Conservation (phyloP, 2,329 filamentous ascomycete genomes). For the Stachybotrys chartarum region DNA sequence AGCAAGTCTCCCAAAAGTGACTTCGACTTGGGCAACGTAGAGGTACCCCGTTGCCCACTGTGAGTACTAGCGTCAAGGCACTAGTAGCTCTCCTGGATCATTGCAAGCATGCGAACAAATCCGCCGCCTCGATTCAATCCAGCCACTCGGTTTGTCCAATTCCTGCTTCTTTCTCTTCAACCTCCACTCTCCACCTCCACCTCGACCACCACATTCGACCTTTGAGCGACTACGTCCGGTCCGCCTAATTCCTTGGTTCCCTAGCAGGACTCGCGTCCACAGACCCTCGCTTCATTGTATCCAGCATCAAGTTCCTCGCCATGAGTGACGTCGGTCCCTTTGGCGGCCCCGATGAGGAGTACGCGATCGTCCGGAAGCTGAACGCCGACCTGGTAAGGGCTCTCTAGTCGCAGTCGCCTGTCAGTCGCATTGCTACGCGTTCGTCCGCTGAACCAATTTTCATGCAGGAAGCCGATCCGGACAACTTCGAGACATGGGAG, state of each 20-base stretch:
- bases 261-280: background rate
- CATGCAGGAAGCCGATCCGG: slow-evolving; percentile 58
- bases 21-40: background rate
- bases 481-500: slow-evolving; percentile 94
- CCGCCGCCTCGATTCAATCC: background rate
- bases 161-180: background rate
- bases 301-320: background rate
- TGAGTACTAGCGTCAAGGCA: background rate
- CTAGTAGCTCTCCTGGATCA: background rate
- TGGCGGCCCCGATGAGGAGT: slow-evolving; percentile 73
- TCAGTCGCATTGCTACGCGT: background rate
- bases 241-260: too few relatives aligned
- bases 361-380: slow-evolving; percentile 72
- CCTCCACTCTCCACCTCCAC: background rate
- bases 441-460: slow-evolving; percentile 5
- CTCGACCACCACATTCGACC: background rate
- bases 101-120: background rate
- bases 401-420: background rate
- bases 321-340: slow-evolving; percentile 69
- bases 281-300: background rate
- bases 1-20: background rate
- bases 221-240: background rate
- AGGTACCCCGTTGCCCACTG: background rate
- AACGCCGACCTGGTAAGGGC: slow-evolving; percentile 62
- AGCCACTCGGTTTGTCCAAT: background rate